Percentiles rank a stretch among this genome's conserved stretches.
phyloP scores from a whole-genome alignment of 495 filamentous ascomycete species.

The Penicillium desertorum region DNA sequence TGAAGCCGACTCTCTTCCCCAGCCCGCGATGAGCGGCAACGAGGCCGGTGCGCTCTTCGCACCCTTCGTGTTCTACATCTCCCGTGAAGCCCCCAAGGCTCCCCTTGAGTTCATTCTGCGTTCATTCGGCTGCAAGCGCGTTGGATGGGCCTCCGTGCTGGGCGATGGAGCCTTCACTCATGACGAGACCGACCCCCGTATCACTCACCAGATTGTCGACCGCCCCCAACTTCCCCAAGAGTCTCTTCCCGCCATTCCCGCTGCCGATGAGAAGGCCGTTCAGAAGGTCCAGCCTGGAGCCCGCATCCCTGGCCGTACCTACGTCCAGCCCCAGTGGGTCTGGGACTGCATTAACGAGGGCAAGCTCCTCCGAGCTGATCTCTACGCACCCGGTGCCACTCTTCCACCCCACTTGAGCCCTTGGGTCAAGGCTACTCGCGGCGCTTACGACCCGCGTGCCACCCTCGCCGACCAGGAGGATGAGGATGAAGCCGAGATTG shows the following conservation, averaged over 20 bases:
- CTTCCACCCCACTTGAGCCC: constrained; percentile 94
- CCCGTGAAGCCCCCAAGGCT: constrained; percentile 86
- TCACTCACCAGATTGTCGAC: constrained; percentile 96
- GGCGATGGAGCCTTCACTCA: constrained; percentile 91
- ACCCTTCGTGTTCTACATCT: constrained; percentile 86
- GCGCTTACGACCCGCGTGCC: constrained; percentile 83
- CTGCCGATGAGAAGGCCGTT: constrained; percentile 49
- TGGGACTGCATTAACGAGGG: constrained; percentile 95
- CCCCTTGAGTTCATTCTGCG: constrained; percentile 92
- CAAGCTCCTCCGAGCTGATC: constrained; percentile 78
- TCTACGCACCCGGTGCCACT: constrained; percentile 85
- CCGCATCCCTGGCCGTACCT: constrained; percentile 82
- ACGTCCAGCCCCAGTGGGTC: constrained; percentile 96
- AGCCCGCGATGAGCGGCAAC: constrained; percentile 64
- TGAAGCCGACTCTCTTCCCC: constrained; percentile 81
- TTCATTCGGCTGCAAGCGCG: constrained; percentile 91
- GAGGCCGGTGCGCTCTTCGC: constrained; percentile 69
- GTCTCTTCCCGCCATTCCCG: constrained; percentile 56
- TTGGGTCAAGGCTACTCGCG: constrained; percentile 83
- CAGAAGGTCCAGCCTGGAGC: constrained; percentile 51
- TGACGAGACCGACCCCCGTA: constrained; percentile 78
- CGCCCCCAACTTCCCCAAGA: constrained; percentile 70
- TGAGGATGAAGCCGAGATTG: constrained; percentile 75
- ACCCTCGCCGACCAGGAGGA: constrained; percentile 74
- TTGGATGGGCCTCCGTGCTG: constrained; percentile 87